Percentiles rank a stretch among this genome's conserved stretches.
phyloP scores from a whole-genome alignment of 306 rosid species.

The Glycine tomentella region DNA sequence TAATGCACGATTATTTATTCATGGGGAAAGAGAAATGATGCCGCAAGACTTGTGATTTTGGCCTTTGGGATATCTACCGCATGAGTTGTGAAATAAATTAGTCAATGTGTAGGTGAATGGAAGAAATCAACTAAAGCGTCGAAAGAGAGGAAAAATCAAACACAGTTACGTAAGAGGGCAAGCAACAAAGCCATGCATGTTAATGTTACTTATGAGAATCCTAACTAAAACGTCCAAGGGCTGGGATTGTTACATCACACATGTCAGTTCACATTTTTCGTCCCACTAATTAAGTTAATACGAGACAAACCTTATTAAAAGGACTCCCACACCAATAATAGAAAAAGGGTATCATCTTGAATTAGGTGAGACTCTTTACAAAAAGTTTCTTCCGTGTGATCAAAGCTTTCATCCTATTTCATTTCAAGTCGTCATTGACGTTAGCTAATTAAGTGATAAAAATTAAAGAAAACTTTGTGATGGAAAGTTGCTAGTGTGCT shows the following conservation, averaged over 20 bases:
- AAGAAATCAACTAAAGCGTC: not conserved
- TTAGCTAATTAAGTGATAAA: not conserved
- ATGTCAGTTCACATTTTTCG: slow-evolving; percentile 42
- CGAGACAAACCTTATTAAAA: slow-evolving; percentile 31
- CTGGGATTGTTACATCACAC: slow-evolving; percentile 38
- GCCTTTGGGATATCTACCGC: too few species aligned
- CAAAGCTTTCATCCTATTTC: slow-evolving; percentile 23
- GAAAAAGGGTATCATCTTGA: slow-evolving; percentile 30
- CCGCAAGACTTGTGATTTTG: too few species aligned
- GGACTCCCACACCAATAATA: slow-evolving; percentile 44
- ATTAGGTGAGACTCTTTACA: slow-evolving; percentile 29
- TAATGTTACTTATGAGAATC: slow-evolving; percentile 32
- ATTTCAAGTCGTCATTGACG: not conserved
- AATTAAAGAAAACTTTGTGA: not conserved
- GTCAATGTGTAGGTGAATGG: slow-evolving; percentile 1
- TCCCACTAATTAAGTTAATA: slow-evolving; percentile 37
- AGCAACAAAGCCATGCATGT: slow-evolving; percentile 28
- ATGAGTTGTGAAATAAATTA: not conserved
- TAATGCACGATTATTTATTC: not conserved
- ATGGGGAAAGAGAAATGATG: not conserved
- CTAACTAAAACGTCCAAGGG: slow-evolving; percentile 41
- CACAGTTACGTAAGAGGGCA: not conserved
- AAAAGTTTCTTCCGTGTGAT: slow-evolving; percentile 41
- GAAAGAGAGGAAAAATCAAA: slow-evolving; percentile 17
- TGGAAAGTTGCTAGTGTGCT: not conserved